These are phyloP conservation scores for Triticum urartu DNA, from an alignment of 176 grass and related monocot species.

Conservation along the genomic window DNA sequence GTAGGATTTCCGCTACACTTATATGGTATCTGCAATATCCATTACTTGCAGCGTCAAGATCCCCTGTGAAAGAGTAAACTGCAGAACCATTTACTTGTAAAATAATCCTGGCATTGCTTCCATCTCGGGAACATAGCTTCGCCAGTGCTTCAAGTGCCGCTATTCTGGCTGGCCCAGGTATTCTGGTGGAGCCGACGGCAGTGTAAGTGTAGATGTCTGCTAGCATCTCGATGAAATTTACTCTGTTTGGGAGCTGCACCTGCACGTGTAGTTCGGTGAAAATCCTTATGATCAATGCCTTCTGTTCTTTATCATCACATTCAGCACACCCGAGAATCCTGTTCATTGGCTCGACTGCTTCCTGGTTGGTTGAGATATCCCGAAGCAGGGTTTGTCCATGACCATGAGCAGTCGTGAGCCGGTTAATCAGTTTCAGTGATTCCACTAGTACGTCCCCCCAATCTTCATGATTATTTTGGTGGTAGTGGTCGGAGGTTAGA, in stretches of 20 bases:
- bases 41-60: not conserved
- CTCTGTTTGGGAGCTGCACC: not conserved
- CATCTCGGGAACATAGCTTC: not conserved
- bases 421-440: not conserved
- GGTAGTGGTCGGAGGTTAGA: not conserved
- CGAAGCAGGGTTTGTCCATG: not conserved
- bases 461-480: not conserved
- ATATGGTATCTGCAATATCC: no score
- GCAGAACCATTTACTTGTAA: not conserved
- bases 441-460: not conserved
- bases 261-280: not conserved
- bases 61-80: rapidly evolving
- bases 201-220: not conserved
- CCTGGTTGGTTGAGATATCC: not conserved
- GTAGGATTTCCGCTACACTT: not conserved
- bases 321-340: not conserved
- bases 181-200: not conserved
- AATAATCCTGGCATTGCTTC: not conserved
- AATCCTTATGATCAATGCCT: not conserved
- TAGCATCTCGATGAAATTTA: not conserved
- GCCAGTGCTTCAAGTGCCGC: not conserved
- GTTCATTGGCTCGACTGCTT: not conserved
- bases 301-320: not conserved
- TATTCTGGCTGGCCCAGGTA: no score
- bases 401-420: not conserved